Evolutionary conservation across 768 basidiomycete species (phyloP).

Genomic region (Rhodosporidiobolus sp.): DNA sequence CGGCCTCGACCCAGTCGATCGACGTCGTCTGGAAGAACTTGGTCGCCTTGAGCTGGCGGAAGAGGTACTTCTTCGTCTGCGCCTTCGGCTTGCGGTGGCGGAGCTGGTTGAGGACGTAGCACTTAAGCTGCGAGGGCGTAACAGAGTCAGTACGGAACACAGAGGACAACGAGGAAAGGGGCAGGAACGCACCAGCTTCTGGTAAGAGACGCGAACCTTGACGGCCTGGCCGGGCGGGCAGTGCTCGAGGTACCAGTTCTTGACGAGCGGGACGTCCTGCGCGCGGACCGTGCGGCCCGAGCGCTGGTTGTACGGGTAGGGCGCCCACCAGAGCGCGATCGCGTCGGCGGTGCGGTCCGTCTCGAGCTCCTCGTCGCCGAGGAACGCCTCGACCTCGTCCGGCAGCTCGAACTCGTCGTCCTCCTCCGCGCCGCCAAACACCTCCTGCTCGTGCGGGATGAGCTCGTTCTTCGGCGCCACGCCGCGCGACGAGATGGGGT

Average conservation of each 20-base stretch:
- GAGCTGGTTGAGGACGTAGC: constrained; percentile 90
- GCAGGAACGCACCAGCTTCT: constrained; percentile 67
- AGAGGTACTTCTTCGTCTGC: constrained; percentile 96
- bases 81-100: constrained; percentile 86
- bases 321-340: constrained; percentile 97
- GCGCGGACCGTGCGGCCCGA: constrained; percentile 90
- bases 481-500: constrained; percentile 90
- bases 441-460: constrained; percentile 81
- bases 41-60: constrained; percentile 90
- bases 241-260: constrained; percentile 98
- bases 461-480: constrained; percentile 71
- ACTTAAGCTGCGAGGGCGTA: constrained; percentile 57
- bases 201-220: constrained; percentile 98
- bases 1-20: constrained; percentile 98
- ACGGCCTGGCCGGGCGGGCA: constrained; percentile 94
- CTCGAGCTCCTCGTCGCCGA: constrained; percentile 62
- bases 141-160: background rate
- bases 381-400: constrained; percentile 71
- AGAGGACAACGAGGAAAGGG: background rate
- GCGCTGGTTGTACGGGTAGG: constrained; percentile 88
- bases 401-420: constrained; percentile 83
- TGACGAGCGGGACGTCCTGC: constrained; percentile 91
- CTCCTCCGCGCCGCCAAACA: constrained; percentile 75
- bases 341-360: constrained; percentile 92
- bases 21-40: constrained; percentile 99